Evolutionary conservation across 2,329 filamentous ascomycete genomes (phyloP), one percentile per base, ranked within the genome.

Genomic region (Cladophialophora carrionii): DNA sequence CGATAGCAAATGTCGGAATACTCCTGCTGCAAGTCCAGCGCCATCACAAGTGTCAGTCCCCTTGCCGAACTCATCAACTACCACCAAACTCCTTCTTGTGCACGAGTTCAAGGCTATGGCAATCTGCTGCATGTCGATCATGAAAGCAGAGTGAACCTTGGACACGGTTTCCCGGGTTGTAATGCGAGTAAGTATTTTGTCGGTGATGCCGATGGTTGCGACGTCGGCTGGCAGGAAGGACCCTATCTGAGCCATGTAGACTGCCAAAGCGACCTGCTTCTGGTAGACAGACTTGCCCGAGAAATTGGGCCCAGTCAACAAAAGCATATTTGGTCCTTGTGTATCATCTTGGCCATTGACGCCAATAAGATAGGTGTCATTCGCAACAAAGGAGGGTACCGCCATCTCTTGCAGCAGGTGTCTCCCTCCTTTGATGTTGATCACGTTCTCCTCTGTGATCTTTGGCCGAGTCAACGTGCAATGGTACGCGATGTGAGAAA

Each of bases 281-380:
- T 98, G 83, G 76, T 96, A 98, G 0, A 98, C 87, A 71, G 92
- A 98, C 77, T 99, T 99, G 0, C 95, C 95, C 0, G 95, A 98
- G 75, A 95, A 96, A 72, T 99, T 99, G 4, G 95, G 93, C 0
- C 95, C 95, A 0, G 95, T 98, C 72, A 99, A 77, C 5, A 97
- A 80, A 12, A 97, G 75, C 78, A 92, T 89, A 69, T 85, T 91
- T 12, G 90, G 87, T 9, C 71, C 64, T n/a, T 34, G 41, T 3
- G 41, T 7, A 10, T 66, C 67, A n/a, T 70, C 67, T 46, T 70
- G 59, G 12, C 67, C 65, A 14, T 54, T 65, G 1, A 90, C 90
- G 24, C 90, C 90, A 12, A 81, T 74, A 5, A 96, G 73, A n/a
- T 79, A 78, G 24, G 91, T 92, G 74, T 92, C 84, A 68, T 99